These are phyloP conservation scores for Pachyrhizus erosus DNA, from an alignment of 306 rosid species.

Conservation along the genomic window DNA sequence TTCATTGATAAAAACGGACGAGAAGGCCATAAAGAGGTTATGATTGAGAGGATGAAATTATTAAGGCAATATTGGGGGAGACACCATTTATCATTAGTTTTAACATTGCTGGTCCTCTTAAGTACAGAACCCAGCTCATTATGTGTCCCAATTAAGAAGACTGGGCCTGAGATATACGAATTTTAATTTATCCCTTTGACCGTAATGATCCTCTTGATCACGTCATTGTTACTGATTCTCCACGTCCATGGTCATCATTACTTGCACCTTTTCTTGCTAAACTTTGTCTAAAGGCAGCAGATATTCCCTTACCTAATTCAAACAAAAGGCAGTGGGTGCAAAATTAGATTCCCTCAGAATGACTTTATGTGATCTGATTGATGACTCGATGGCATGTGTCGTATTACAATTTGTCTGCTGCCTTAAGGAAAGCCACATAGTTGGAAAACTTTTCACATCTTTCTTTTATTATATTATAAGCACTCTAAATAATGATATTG, in stretches of 20 bases:
- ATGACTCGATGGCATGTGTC: conserved; percentile 46
- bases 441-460: conserved; percentile 42
- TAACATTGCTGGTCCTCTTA: conserved; percentile 43
- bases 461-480: conserved; percentile 33
- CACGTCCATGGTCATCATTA: conserved; percentile 57
- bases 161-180: conserved; percentile 7
- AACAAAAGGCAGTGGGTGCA: conserved; percentile 46
- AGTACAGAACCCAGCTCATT: conserved; percentile 49
- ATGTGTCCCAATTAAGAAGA: conserved; percentile 40
- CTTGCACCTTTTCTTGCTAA: conserved; percentile 42
- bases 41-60: conserved; percentile 54
- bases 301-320: conserved; percentile 59
- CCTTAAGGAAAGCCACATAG: conserved; percentile 42
- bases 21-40: conserved; percentile 39
- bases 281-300: conserved; percentile 60
- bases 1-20: conserved; percentile 31
- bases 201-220: conserved; percentile 19
- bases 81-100: conserved; percentile 45
- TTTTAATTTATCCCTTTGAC: conserved; percentile 56
- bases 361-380: conserved; percentile 49
- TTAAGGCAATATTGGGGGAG: conserved; percentile 44
- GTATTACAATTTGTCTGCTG: conserved; percentile 48
- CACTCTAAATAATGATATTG: conserved; percentile 39
- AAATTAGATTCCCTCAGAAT: conserved; percentile 55
- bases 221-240: conserved; percentile 46